Evolutionary conservation across 1,139 yeast species (phyloP).

Genomic region (Geotrichum citri-aurantii): DNA sequence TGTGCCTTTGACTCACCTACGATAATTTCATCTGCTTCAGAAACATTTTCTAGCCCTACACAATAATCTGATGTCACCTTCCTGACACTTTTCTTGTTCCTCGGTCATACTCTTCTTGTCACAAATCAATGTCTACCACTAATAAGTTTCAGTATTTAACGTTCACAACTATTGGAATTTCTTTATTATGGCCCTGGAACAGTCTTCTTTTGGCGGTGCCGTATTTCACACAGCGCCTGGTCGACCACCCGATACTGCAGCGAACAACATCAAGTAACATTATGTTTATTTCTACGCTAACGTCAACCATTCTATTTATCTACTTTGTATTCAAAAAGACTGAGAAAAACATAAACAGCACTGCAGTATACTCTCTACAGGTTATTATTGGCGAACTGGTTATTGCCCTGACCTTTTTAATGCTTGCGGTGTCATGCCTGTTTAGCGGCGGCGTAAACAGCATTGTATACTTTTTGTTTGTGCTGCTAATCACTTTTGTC

Average conservation of each 20-base stretch:
- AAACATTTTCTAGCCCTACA: no score
- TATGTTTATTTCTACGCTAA: slow-evolving; percentile 81
- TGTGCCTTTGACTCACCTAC: no score
- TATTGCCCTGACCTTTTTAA: slow-evolving; percentile 51
- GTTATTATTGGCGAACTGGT: slow-evolving; percentile 54
- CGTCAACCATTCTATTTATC: slow-evolving; percentile 57
- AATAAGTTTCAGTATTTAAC: slow-evolving; percentile 5
- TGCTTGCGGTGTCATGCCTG: slow-evolving; percentile 38
- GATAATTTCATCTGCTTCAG: no score
- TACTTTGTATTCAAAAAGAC: slow-evolving; percentile 62
- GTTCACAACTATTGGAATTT: slow-evolving; percentile 16
- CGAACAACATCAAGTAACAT: slow-evolving; percentile 71
- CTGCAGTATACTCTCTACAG: slow-evolving; percentile 55
- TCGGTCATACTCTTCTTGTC: not conserved
- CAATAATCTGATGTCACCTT: not conserved
- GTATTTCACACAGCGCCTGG: slow-evolving; percentile 49
- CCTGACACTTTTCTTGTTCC: not conserved
- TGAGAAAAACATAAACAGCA: slow-evolving; percentile 29
- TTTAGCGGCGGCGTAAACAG: slow-evolving; percentile 37
- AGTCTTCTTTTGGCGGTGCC: slow-evolving; percentile 81
- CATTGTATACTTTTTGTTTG: slow-evolving; percentile 42
- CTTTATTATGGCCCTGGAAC: slow-evolving; percentile 91
- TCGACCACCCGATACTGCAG: slow-evolving; percentile 47
- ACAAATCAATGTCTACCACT: not conserved
- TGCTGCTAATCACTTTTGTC: slow-evolving; percentile 41